A percentile compares a stretch with the other conserved stretches of the same genome.
phyloP scores from a whole-genome alignment of 441 rosid species.

The Mallotus japonicus region DNA sequence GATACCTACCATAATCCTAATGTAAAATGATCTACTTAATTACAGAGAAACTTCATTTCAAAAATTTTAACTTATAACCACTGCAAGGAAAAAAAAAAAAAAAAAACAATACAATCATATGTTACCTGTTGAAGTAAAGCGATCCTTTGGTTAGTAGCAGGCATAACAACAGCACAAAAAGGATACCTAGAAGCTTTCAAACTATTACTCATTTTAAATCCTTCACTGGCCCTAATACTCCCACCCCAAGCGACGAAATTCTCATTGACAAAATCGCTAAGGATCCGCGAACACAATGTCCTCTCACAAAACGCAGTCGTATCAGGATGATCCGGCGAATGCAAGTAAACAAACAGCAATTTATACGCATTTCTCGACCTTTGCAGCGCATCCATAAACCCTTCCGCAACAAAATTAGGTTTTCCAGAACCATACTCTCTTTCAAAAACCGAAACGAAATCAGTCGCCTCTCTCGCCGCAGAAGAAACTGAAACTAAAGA shows the following conservation, averaged over 20 bases:
- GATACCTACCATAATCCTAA: not conserved
- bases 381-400: constrained; percentile 92
- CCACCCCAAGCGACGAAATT: constrained; percentile 96
- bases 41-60: not conserved
- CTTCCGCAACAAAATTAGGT: constrained; percentile 78
- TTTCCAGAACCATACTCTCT: constrained; percentile 61
- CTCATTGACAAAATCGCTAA: constrained; percentile 75
- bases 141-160: constrained; percentile 87
- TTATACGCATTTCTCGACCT: constrained; percentile 70
- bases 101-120: no score
- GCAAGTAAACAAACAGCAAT: constrained; percentile 86
- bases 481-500: constrained; percentile 57
- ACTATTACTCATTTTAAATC: constrained; percentile 98
- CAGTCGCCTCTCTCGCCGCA: constrained; percentile 73
- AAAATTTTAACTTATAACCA: no score
- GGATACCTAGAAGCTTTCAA: constrained; percentile 93
- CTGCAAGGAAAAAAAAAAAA: no score
- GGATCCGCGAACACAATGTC: constrained; percentile 61
- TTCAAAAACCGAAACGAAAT: constrained; percentile 69
- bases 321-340: constrained; percentile 95
- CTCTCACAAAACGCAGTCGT: constrained; percentile 69
- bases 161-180: constrained; percentile 94
- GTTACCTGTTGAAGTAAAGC: constrained; percentile 90
- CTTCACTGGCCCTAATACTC: constrained; percentile 88
- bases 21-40: not conserved